Conservation (phyloP, 1,284 basidiomycete species). For the Stygiomarasmius scandens region DNA sequence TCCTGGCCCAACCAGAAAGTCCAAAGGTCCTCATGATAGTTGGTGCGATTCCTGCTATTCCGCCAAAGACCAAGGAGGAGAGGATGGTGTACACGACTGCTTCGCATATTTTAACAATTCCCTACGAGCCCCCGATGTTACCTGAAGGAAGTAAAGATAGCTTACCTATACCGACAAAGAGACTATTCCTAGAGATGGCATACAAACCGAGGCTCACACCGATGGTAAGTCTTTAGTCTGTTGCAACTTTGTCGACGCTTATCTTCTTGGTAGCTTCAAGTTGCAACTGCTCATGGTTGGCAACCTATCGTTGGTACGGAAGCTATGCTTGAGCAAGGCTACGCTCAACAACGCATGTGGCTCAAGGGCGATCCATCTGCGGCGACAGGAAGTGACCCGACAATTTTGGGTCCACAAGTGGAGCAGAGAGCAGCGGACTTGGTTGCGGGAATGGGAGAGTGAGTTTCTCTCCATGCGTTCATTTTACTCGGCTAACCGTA, state of each 20-base stretch:
- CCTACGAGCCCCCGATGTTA: slow-evolving; percentile 9
- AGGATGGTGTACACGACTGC: slow-evolving; percentile 21
- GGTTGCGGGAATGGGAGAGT: slow-evolving; percentile 13
- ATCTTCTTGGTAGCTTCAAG: slow-evolving; percentile 27
- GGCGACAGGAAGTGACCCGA: slow-evolving; percentile 22
- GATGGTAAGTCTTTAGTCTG: not conserved
- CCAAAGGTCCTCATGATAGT: slow-evolving; percentile 20
- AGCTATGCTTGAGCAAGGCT: slow-evolving; percentile 30
- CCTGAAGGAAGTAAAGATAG: slow-evolving; percentile 1
- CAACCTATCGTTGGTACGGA: slow-evolving; percentile 30
- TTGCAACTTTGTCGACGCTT: slow-evolving; percentile 4
- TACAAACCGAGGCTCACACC: slow-evolving; percentile 22
- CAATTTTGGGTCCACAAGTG: slow-evolving; percentile 18
- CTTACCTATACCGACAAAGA: slow-evolving; percentile 14
- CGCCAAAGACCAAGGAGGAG: slow-evolving; percentile 18
- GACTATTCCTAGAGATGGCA: slow-evolving; percentile 39
- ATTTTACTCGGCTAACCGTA: not conserved
- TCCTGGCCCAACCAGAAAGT: slow-evolving; percentile 10
- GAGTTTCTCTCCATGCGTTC: not conserved
- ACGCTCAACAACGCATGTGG: slow-evolving; percentile 31
- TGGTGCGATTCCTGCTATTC: slow-evolving; percentile 19
- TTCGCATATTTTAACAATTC: slow-evolving; percentile 17
- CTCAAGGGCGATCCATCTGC: slow-evolving; percentile 20
- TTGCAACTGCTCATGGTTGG: slow-evolving; percentile 35
- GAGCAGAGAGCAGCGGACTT: slow-evolving; percentile 20